Percentiles rank a stretch among this genome's conserved stretches.
phyloP scores from a whole-genome alignment of 2,329 filamentous ascomycete genomes.

The Diplocarpon mali region DNA sequence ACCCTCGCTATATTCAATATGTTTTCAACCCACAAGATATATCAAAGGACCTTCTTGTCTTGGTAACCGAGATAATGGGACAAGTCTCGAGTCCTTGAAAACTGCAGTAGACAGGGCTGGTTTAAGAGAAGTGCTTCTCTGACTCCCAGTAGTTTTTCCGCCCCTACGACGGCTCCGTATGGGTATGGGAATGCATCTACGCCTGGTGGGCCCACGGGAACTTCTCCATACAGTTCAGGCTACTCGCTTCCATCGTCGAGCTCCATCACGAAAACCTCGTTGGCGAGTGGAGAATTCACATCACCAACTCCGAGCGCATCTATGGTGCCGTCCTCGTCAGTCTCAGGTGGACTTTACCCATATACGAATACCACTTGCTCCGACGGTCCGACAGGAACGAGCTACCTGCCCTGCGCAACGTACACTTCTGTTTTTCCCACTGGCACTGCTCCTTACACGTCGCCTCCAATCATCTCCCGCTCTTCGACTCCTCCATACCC shows the following conservation, averaged over 20 bases:
- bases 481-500: neutral
- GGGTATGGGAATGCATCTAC: neutral
- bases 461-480: neutral
- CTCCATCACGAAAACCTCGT: neutral
- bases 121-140: neutral
- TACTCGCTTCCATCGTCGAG: neutral
- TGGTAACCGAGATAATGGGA: too few relatives aligned
- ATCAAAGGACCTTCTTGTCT: too few relatives aligned
- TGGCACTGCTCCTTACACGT: constrained; percentile 2
- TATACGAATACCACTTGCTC: neutral
- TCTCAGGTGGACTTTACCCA: constrained; percentile 2
- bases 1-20: too few relatives aligned
- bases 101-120: too few relatives aligned
- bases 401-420: neutral
- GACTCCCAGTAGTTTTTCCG: neutral
- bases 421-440: constrained; percentile 1
- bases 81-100: too few relatives aligned
- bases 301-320: neutral
- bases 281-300: neutral
- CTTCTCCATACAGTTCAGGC: neutral
- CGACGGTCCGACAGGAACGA: neutral
- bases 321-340: neutral
- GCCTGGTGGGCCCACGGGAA: neutral
- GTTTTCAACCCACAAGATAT: too few relatives aligned
- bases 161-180: neutral